Base-by-base conservation (phyloP, 2,329 filamentous ascomycete genomes). In the Chrysoporthe cubensis region DNA sequence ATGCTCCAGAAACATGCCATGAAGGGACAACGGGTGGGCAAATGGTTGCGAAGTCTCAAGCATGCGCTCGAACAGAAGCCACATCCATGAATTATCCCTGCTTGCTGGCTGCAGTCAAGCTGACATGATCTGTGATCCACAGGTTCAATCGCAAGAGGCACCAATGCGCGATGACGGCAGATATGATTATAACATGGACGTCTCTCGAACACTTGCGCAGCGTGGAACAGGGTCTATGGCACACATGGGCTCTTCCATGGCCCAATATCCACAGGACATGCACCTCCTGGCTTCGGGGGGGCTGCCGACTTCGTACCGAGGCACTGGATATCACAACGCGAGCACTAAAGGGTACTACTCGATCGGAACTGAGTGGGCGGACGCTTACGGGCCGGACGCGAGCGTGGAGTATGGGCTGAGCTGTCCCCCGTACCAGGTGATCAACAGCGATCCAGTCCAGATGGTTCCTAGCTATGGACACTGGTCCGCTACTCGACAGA, bases 111-210 rank as follows among this genome's bases (percentile, higher is more conserved):
- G 44, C 18, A 11, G 11, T 60, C 57, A 37, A 32, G 59, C 66
- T 71, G 44, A 69, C 65, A 21, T 63, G 9, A 9, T 18, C 26
- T 13, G 18, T 26, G 37, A 52, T 52, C 13, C 13, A 37, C 71
- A 81, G 79, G 79, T 81, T 21, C 77, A 78, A n/a, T 80, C 79
- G 1, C 73, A 72, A 67, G 79, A 81, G 72, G 77, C 79, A 11
- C 75, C 74, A 4, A 66, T 80, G 65, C 76, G 75, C 64, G 76
- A 78, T 14, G 71, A 73, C n/a, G 71, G 66, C 61, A 73, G 75
- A 16, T 81, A 78, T 50, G 70, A 68, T 1, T 81, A 81, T 69
- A 78, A 79, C 63, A 70, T 80, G 58, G 78, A 80, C 5, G 72
- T 78, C 14, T 78, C 78, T 8, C 74, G 79, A 32, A 65, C 75